phyloP scores from a whole-genome alignment of 2,329 filamentous ascomycete species.

The Hypoxylon sp. region DNA sequence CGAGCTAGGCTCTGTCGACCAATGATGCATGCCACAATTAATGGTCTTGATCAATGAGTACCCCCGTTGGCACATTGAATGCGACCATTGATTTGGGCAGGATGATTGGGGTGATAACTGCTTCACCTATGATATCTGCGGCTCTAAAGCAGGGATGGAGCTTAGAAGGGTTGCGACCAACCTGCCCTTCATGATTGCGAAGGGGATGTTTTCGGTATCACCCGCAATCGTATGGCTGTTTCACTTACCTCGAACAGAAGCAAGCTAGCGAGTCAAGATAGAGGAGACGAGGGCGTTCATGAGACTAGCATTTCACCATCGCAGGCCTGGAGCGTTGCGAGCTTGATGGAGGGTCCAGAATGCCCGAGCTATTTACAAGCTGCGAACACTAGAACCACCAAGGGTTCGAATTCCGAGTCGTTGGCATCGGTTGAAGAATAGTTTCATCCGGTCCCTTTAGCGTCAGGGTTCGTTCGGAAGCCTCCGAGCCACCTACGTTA shows the following conservation, averaged over 20 bases:
- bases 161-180: neutral
- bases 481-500: conserved; percentile 13
- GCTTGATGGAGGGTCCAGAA: neutral
- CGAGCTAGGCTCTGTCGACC: neutral
- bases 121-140: neutral
- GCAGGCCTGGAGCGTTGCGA: neutral
- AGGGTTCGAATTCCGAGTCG: conserved; percentile 8
- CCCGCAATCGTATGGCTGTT: neutral
- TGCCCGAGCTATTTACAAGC: conserved; percentile 3
- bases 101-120: neutral
- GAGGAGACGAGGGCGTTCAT: neutral
- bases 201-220: neutral
- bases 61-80: neutral
- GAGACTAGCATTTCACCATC: neutral
- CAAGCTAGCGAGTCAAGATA: conserved; percentile 12
- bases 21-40: neutral
- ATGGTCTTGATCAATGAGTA: neutral
- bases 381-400: conserved; percentile 4
- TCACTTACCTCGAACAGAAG: neutral
- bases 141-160: neutral
- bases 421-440: conserved; percentile 4
- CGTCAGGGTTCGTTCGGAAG: conserved; percentile 20
- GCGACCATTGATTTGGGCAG: neutral
- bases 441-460: conserved; percentile 16
- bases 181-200: neutral